A percentile compares a stretch with the other conserved stretches of the same genome.
Evolutionary conservation across 2,329 filamentous ascomycete genomes (phyloP).

Genomic region (Trichophyton schoenleinii): DNA sequence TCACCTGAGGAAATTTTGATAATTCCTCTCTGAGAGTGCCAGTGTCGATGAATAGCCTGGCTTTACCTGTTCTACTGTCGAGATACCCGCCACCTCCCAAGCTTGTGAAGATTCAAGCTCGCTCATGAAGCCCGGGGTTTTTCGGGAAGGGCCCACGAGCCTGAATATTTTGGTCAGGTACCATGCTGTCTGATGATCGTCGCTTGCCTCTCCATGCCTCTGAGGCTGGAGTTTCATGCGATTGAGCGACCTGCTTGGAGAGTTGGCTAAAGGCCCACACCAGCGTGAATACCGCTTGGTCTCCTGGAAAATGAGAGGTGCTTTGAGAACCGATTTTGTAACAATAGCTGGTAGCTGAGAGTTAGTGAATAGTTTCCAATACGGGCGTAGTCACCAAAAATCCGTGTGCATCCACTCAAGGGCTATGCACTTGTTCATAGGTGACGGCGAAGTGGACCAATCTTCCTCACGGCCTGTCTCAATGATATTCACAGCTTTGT

Average conservation of each 20-base stretch:
- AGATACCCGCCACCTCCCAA: neutral
- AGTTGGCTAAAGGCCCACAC: neutral
- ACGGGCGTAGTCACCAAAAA: conserved; percentile 9
- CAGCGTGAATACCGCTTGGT: neutral
- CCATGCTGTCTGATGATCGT: neutral
- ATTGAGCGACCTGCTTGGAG: neutral
- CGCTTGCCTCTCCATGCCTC: neutral
- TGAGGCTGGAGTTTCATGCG: neutral
- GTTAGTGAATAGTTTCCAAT: conserved; percentile 11
- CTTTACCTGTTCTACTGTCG: neutral
- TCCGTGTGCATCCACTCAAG: conserved; percentile 12
- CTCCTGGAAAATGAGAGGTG: neutral
- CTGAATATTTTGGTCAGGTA: neutral
- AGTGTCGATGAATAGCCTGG: neutral
- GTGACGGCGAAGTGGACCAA: conserved; percentile 2
- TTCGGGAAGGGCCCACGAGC: neutral
- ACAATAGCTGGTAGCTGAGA: conserved; percentile 9
- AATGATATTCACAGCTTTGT: conserved; percentile 9
- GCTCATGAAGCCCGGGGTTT: neutral
- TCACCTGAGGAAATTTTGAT: neutral
- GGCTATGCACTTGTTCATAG: conserved; percentile 10
- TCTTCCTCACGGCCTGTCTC: neutral
- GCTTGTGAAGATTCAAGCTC: neutral
- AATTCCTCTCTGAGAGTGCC: neutral
- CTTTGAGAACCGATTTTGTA: conserved; percentile 8